These are phyloP conservation scores for Afroboletus lepidellus DNA, from an alignment of 1,284 basidiomycete species.

Conservation along the genomic window DNA sequence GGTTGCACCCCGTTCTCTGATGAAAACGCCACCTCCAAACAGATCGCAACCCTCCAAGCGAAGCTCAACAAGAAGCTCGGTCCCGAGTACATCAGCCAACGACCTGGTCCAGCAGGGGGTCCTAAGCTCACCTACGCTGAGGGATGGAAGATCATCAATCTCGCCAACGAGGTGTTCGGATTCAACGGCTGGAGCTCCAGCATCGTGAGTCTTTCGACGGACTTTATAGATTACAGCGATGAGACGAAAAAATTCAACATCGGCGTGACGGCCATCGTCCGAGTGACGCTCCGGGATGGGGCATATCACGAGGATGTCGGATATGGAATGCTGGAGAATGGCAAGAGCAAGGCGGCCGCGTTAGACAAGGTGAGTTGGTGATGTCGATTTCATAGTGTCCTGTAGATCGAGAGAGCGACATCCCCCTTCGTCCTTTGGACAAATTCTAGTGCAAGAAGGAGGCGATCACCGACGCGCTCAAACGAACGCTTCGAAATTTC, in stretches of 20 bases:
- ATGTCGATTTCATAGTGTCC: background rate
- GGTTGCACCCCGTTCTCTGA: conserved; percentile 41
- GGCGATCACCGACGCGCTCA: conserved; percentile 92
- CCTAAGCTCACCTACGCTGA: conserved; percentile 92
- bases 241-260: conserved; percentile 69
- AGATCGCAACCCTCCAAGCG: conserved; percentile 74
- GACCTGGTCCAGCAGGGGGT: conserved; percentile 87
- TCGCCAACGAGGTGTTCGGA: conserved; percentile 98
- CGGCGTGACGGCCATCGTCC: conserved; percentile 83
- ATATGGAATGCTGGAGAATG: conserved; percentile 85
- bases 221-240: conserved; percentile 70
- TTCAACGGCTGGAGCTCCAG: conserved; percentile 97
- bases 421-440: background rate
- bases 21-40: conserved; percentile 48
- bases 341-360: conserved; percentile 80
- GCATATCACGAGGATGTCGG: conserved; percentile 92
- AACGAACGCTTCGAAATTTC: conserved; percentile 88
- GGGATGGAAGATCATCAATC: conserved; percentile 95
- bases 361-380: conserved; percentile 78
- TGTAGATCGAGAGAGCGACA: background rate
- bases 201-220: conserved; percentile 75
- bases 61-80: conserved; percentile 88
- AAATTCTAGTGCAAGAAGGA: conserved; percentile 88
- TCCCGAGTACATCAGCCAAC: conserved; percentile 87
- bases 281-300: conserved; percentile 87